Conservation (phyloP, 345 rosid species). For the Hirschfeldia incana region DNA sequence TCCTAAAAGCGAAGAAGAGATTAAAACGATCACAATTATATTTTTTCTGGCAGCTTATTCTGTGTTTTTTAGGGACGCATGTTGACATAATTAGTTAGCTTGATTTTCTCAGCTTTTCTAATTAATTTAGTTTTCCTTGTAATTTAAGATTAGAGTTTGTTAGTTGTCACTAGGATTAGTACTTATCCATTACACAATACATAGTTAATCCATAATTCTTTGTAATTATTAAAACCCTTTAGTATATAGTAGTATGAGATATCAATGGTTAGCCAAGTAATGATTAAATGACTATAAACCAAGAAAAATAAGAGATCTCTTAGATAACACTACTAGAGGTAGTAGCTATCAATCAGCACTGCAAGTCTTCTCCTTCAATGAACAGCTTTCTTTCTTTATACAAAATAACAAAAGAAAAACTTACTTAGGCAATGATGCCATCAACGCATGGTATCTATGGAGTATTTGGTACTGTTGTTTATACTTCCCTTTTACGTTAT, state of each 20-base stretch:
- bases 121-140: background rate
- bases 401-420: background rate
- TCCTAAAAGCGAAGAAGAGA: background rate
- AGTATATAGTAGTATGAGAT: background rate
- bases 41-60: background rate
- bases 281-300: background rate
- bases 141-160: background rate
- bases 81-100: too few species aligned
- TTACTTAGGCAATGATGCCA: background rate
- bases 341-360: background rate
- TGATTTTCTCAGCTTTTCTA: background rate
- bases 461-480: background rate
- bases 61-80: background rate
- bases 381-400: background rate
- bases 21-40: background rate
- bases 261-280: background rate
- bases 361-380: background rate
- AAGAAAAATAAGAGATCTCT: background rate
- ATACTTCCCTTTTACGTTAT: background rate
- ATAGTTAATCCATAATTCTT: background rate
- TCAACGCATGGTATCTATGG: background rate
- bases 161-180: background rate
- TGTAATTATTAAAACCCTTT: background rate
- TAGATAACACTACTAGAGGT: background rate
- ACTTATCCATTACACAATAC: background rate